Conservation (phyloP, 2,329 filamentous ascomycete genomes). For the Ceratocystis colombiana region DNA sequence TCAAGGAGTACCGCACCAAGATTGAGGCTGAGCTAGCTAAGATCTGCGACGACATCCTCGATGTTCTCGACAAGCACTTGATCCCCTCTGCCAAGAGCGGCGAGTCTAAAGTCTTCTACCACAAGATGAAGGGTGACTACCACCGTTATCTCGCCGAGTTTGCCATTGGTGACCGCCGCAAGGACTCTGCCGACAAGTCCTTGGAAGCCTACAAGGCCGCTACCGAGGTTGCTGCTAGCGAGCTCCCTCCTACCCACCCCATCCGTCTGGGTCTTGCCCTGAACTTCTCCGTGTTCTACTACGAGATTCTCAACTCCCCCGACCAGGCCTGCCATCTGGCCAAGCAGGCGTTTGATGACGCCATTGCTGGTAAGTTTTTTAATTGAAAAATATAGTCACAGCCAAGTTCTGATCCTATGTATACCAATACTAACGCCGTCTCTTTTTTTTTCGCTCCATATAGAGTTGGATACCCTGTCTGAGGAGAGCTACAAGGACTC, state of each 20-base stretch:
- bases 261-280: conserved; percentile 95
- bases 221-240: conserved; percentile 95
- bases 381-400: not conserved
- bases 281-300: conserved; percentile 99
- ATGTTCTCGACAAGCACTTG: conserved; percentile 85
- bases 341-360: conserved; percentile 98
- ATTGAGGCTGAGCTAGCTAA: conserved; percentile 94
- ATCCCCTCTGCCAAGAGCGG: conserved; percentile 89
- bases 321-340: conserved; percentile 97
- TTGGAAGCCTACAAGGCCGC: conserved; percentile 96
- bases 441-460: conserved; percentile 8
- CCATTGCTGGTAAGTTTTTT: conserved; percentile 58
- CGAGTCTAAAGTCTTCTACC: conserved; percentile 99
- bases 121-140: conserved; percentile 99
- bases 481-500: conserved; percentile 99
- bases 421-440: conserved; percentile 28
- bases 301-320: conserved; percentile 97
- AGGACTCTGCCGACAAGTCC: conserved; percentile 85
- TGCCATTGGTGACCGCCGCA: conserved; percentile 86
- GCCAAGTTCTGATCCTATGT: not conserved
- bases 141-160: conserved; percentile 98
- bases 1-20: conserved; percentile 98
- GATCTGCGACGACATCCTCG: conserved; percentile 95
- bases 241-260: conserved; percentile 93
- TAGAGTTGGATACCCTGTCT: conserved; percentile 90